A percentile compares a stretch with the other conserved stretches of the same genome.
phyloP scores from a whole-genome alignment of 139 green algal species.

The Monoraphidium neglectum region DNA sequence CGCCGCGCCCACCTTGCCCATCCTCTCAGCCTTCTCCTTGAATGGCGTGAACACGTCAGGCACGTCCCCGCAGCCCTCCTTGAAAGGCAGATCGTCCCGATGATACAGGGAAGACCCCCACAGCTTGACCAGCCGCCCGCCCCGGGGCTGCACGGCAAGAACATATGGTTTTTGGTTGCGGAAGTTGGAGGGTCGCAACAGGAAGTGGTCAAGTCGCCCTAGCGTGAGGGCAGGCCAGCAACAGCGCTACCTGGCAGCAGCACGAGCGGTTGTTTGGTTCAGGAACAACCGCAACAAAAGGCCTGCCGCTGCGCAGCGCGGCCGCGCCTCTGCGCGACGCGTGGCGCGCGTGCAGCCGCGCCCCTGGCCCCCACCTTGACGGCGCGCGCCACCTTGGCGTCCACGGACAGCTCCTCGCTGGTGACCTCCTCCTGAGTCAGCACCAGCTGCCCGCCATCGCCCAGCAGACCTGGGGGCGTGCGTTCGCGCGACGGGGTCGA shows the following conservation, averaged over 20 bases:
- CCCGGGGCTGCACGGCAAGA: neutral
- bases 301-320: too few species aligned
- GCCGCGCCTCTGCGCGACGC: too few species aligned
- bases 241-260: too few species aligned
- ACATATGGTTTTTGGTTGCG: too few species aligned
- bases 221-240: too few species aligned
- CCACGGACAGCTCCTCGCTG: conserved; percentile 74
- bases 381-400: conserved; percentile 48
- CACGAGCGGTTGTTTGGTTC: too few species aligned
- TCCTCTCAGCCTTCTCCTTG: conserved; percentile 67
- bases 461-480: neutral
- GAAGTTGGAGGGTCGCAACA: too few species aligned
- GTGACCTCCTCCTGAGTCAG: conserved; percentile 77
- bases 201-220: too few species aligned
- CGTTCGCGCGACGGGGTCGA: too few species aligned
- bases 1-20: conserved; percentile 11
- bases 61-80: conserved; percentile 28
- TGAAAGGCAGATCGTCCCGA: conserved; percentile 90
- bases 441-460: conserved; percentile 41
- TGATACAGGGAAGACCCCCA: conserved; percentile 92
- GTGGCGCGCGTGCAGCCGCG: too few species aligned
- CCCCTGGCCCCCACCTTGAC: conserved; percentile 20
- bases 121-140: conserved; percentile 44
- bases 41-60: conserved; percentile 95
- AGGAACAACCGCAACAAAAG: too few species aligned